Conservation (phyloP, 306 rosid species). For the Purshia tridentata region DNA sequence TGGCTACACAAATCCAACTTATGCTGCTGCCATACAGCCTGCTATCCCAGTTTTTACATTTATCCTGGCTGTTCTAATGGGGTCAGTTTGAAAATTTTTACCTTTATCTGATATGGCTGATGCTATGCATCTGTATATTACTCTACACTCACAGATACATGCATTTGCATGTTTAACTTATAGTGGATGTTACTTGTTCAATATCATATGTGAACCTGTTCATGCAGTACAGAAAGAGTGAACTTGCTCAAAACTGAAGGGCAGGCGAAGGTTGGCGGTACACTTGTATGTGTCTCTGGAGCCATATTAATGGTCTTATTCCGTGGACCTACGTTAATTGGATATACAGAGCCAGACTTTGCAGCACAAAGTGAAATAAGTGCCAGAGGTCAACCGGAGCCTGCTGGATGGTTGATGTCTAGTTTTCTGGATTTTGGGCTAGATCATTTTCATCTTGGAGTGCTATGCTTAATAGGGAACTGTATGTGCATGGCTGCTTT, state of each 20-base stretch:
- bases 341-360: slow-evolving; percentile 39
- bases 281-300: slow-evolving; percentile 79
- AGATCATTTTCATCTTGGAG: slow-evolving; percentile 78
- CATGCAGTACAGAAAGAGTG: slow-evolving; percentile 92
- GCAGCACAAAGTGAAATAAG: slow-evolving; percentile 49
- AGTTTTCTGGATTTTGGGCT: slow-evolving; percentile 56
- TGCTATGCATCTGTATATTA: slow-evolving; percentile 18
- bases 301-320: slow-evolving; percentile 78
- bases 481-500: slow-evolving; percentile 95
- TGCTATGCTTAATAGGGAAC: slow-evolving; percentile 82
- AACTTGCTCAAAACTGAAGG: slow-evolving; percentile 73
- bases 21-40: slow-evolving; percentile 94
- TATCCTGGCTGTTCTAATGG: slow-evolving; percentile 71
- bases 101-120: background rate
- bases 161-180: slow-evolving; percentile 9
- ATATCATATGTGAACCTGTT: slow-evolving; percentile 35
- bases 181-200: slow-evolving; percentile 22
- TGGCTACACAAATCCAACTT: slow-evolving; percentile 92
- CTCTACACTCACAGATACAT: background rate
- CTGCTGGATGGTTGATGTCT: slow-evolving; percentile 64
- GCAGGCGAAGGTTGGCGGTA: slow-evolving; percentile 80
- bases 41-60: slow-evolving; percentile 90
- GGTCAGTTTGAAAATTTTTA: slow-evolving; percentile 55
- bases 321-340: slow-evolving; percentile 74
- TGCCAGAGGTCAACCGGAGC: slow-evolving; percentile 88